Percentiles rank a stretch among this genome's conserved stretches.
Conservation (phyloP, 2,329 filamentous ascomycete genomes). For the Beauveria sp. region DNA sequence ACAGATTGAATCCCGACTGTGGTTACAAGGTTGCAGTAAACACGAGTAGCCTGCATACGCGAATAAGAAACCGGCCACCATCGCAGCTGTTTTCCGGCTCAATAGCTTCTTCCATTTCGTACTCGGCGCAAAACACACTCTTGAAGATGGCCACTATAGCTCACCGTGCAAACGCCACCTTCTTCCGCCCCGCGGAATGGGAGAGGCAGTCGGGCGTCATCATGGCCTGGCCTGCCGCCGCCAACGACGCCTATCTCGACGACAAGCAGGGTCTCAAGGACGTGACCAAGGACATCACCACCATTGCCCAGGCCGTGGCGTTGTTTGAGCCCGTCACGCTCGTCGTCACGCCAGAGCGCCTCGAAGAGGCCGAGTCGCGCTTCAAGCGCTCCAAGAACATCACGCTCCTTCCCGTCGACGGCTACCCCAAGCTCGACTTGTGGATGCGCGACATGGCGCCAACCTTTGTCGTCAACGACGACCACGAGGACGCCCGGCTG, state of each 20-base stretch:
- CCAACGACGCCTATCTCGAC: conserved; percentile 9
- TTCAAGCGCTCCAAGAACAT: conserved; percentile 9
- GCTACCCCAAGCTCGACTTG: conserved; percentile 15
- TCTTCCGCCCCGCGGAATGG: conserved; percentile 10
- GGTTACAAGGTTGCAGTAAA: no score
- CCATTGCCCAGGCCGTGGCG: conserved; percentile 19
- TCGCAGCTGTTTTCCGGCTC: not conserved
- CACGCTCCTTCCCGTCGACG: conserved; percentile 8
- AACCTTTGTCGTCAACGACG: conserved; percentile 14
- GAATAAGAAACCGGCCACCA: not conserved
- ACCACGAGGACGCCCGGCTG: not conserved
- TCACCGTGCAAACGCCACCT: not conserved
- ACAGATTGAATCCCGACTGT: no score
- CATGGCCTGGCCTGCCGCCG: conserved; percentile 10
- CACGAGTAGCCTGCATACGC: not conserved
- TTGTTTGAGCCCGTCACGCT: conserved; percentile 21
- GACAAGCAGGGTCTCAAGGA: conserved; percentile 3
- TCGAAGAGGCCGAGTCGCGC: conserved; percentile 11
- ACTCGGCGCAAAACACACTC: not conserved
- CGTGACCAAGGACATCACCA: conserved; percentile 18
- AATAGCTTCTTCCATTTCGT: not conserved
- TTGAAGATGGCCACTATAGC: not conserved
- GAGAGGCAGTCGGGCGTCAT: conserved; percentile 5
- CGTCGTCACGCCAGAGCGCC: conserved; percentile 12
- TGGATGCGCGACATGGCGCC: conserved; percentile 24